phyloP scores from a whole-genome alignment of 2,329 filamentous ascomycete genomes.

The Aureobasidium sp. region DNA sequence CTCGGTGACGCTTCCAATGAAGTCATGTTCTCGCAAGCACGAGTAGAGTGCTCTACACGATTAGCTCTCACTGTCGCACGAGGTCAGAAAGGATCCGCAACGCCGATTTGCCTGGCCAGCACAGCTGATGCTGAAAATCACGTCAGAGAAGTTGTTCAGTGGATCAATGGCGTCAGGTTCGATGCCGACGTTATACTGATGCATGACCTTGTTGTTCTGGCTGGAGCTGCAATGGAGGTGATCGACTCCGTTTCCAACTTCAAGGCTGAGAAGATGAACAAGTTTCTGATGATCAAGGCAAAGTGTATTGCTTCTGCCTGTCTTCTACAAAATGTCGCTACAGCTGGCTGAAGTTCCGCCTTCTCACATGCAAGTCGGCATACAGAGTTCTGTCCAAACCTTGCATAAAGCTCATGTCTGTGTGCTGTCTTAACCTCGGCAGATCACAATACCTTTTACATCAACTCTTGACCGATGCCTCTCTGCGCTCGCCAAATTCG shows the following conservation, averaged over 20 bases:
- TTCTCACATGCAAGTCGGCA: too few species aligned
- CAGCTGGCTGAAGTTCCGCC: neutral
- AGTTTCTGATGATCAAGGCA: neutral
- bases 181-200: neutral
- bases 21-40: neutral
- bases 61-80: neutral
- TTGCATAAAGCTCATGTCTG: too few species aligned
- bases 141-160: neutral
- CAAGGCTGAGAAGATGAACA: neutral
- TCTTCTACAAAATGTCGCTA: neutral
- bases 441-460: too few species aligned
- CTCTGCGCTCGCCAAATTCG: too few species aligned
- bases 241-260: neutral
- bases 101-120: too few species aligned
- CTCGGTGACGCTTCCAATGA: neutral
- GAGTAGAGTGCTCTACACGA: neutral
- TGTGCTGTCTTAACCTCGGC: too few species aligned
- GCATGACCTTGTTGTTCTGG: neutral
- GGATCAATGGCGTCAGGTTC: neutral
- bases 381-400: too few species aligned
- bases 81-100: neutral
- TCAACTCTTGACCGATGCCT: too few species aligned
- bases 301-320: neutral
- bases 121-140: neutral
- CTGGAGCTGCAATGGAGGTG: neutral